Evolutionary conservation across 257 asterid species (phyloP).

Genomic region (Capsicum baccatum): DNA sequence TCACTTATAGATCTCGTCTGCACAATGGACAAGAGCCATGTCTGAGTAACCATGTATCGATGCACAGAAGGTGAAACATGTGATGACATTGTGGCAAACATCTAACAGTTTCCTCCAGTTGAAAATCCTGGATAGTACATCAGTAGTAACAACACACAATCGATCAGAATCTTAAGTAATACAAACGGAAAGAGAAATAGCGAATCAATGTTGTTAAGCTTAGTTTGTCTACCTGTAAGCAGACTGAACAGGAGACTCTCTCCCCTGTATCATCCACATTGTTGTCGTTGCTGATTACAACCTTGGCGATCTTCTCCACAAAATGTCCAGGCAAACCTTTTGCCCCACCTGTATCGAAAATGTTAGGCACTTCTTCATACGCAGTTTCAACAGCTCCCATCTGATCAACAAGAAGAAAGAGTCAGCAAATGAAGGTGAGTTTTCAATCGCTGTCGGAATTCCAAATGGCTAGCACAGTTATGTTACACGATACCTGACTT

Average conservation of each 20-base stretch:
- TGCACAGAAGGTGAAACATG: slow-evolving; percentile 81
- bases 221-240: slow-evolving; percentile 65
- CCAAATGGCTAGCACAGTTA: background rate
- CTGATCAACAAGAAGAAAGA: slow-evolving; percentile 43
- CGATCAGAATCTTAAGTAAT: slow-evolving; percentile 15
- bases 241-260: slow-evolving; percentile 74
- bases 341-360: slow-evolving; percentile 79
- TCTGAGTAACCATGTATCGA: slow-evolving; percentile 78
- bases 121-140: slow-evolving; percentile 58
- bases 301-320: slow-evolving; percentile 72
- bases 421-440: slow-evolving; percentile 2
- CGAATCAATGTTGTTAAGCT: background rate
- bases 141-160: background rate
- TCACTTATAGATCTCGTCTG: slow-evolving; percentile 70
- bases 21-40: slow-evolving; percentile 87
- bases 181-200: background rate
- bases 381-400: slow-evolving; percentile 77
- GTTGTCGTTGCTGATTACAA: slow-evolving; percentile 56
- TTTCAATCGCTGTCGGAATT: background rate
- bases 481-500: slow-evolving; percentile 61
- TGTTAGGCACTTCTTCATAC: slow-evolving; percentile 64
- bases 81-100: slow-evolving; percentile 78
- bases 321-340: slow-evolving; percentile 72
- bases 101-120: slow-evolving; percentile 71
- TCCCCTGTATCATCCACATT: slow-evolving; percentile 71